These are phyloP conservation scores for Sporothrix inflata DNA, from an alignment of 2,329 filamentous ascomycete species.

Conservation along the genomic window DNA sequence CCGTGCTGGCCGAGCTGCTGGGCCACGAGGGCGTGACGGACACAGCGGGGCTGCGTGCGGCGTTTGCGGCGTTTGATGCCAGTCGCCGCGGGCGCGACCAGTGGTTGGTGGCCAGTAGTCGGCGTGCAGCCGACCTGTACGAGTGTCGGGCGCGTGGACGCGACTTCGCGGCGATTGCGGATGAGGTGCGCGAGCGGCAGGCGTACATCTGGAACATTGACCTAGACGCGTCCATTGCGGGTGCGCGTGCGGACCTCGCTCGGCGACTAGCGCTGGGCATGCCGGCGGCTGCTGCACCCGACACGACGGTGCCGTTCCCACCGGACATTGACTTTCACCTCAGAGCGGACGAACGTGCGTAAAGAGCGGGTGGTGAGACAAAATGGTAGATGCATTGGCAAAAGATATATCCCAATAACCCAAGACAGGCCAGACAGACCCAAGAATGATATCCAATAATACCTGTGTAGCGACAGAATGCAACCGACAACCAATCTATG, in stretches of 20 bases:
- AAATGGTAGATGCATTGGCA: not conserved
- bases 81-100: conserved; percentile 54
- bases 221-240: conserved; percentile 43
- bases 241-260: conserved; percentile 43
- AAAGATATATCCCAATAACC: not conserved
- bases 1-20: conserved; percentile 51
- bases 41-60: conserved; percentile 45
- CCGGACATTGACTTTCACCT: conserved; percentile 24
- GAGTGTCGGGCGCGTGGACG: conserved; percentile 47
- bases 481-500: not conserved
- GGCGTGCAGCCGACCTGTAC: conserved; percentile 49
- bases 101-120: conserved; percentile 55
- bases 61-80: conserved; percentile 56
- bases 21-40: conserved; percentile 43
- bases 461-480: not conserved
- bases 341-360: not conserved
- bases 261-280: conserved; percentile 7
- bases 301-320: conserved; percentile 20
- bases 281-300: conserved; percentile 19
- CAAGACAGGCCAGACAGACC: not conserved
- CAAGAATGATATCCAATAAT: not conserved
- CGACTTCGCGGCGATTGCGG: conserved; percentile 41
- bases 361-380: not conserved
- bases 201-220: conserved; percentile 45
- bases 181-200: conserved; percentile 41